Evolutionary conservation across 208 protist genomes (phyloP).

Genomic region (Trypanosoma boissoni): DNA sequence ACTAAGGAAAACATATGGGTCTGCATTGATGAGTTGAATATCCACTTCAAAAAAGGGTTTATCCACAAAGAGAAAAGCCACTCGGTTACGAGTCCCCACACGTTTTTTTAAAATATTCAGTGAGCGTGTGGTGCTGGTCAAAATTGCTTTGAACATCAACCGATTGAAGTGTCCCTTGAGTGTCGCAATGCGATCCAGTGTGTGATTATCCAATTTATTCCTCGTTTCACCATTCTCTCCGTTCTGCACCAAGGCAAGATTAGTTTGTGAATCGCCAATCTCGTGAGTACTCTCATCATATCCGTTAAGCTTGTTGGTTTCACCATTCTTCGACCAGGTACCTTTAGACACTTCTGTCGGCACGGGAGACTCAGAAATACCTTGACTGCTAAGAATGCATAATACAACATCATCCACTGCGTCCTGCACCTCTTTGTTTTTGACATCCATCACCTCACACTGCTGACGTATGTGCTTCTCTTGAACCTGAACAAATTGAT

Average conservation of each 20-base stretch:
- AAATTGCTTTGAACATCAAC: conserved; percentile 92
- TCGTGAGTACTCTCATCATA: too few species aligned
- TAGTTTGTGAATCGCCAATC: too few species aligned
- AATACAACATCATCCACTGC: conserved; percentile 88
- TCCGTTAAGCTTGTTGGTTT: too few species aligned
- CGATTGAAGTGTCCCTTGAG: conserved; percentile 90
- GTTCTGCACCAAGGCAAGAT: conserved; percentile 24
- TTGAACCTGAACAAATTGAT: conserved; percentile 92
- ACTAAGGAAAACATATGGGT: conserved; percentile 91
- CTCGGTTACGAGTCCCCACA: conserved; percentile 86
- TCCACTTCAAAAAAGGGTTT: conserved; percentile 96
- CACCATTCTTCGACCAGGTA: too few species aligned
- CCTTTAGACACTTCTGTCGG: too few species aligned
- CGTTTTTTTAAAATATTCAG: conserved; percentile 92
- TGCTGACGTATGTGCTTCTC: conserved; percentile 88
- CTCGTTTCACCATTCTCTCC: conserved; percentile 10
- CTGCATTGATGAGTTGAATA: conserved; percentile 90
- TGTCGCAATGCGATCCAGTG: conserved; percentile 72
- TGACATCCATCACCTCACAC: conserved; percentile 91
- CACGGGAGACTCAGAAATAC: too few species aligned
- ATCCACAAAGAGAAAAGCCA: conserved; percentile 91
- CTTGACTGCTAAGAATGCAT: conserved; percentile 70
- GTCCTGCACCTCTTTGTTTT: conserved; percentile 92
- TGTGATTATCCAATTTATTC: conserved; percentile 41
- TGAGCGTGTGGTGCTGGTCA: conserved; percentile 88